Base-by-base conservation (phyloP, 169 alveolate species). In the Cryptosporidium ubiquitum region DNA sequence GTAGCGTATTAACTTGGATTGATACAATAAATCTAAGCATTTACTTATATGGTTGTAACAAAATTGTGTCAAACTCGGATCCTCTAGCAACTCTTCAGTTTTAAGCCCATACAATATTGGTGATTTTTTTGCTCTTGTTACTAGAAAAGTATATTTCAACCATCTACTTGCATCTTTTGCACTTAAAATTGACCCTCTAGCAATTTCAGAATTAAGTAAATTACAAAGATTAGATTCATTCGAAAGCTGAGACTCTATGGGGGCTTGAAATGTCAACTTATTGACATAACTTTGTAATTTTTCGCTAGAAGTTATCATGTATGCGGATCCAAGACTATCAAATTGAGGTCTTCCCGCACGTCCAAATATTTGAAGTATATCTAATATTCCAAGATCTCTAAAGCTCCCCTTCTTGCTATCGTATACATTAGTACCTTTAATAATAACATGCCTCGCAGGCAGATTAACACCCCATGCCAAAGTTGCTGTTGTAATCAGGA, bases 381-480 rank as follows among this genome's bases (percentile, higher is more conserved):
- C 99, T 95, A 98, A 94, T 20, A 99, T 97, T 31, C 99, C 95
- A 70, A 99, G 92, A 92, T 99, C 99, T 14, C 95, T 95, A 98
- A 99, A 98, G 70, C 95, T 94, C 7, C 99, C 99, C 91, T 96
- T 94, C 91, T 97, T 99, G n/a, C 99, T 99, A 61, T 95, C 95
- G 94, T 98, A 99, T 23, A 98, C 97, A 94, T 97, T 97, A 1
- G 99, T 98, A 5, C 99, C 99, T 92, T 98, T 98, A 58, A 99
- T 98, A 12, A 99, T 97, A 18, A 98, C 99, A 26, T 99, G 97
- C 86, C 98, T 98, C 0, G 99, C 99, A 7, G 99, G 99, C 52
- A 99, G 91, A 92, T 99, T 99, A 4, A 99, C 99, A 69, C 99
- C 99, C 99, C 99, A 98, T 7, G 99, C 99, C 68, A 99, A 92